Base-by-base conservation (phyloP, 306 rosid genomes). In the Nissolia schottii region DNA sequence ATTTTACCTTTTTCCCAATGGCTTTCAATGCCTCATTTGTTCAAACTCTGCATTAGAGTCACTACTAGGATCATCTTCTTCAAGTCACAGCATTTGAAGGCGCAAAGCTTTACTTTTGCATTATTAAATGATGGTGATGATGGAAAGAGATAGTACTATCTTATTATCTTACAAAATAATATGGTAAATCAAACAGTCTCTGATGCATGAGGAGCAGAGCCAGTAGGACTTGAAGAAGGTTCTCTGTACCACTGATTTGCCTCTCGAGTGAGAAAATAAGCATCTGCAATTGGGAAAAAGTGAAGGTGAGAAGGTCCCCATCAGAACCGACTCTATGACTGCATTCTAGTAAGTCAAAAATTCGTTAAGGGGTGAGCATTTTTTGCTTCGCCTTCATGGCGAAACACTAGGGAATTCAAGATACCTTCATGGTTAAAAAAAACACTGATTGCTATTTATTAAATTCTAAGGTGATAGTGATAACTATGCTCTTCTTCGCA, bases 211-310 rank as follows among this genome's bases (percentile, higher is more conserved):
- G 81, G 31, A 4, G 75, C 25, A n/a, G 85, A 48, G 16, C 84
- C 43, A 78, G 81, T 43, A 51, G 90, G 88, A 15, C 71, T 83
- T 25, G 96, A 85, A 55, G 83, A 77, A n/a, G 95, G 95, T 77
- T 89, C 95, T 81, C 12, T 85, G 80, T 94, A 94, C 98, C 97
- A 94, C 60, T 91, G 77, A 70, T 87, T 86, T 56, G 58, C 79
- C 78, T 89, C 90, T 35, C 98, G 83, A 14, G 85, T 85, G 55
- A 94, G 89, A 80, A 94, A 94, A 82, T 85, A 86, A 11, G 98
- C 96, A 84, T 94, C 98, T 91, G 97, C 84, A 85, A 46, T 80
- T 65, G 23, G 29, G 43, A 79, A 71, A 3, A 4, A 55, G 45
- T 20, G 34, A 34, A n/a, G 48, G 54, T 75, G 7, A 80, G 19